Conservation (phyloP, 805 yeast genomes). For the Myxozyma neglecta region DNA sequence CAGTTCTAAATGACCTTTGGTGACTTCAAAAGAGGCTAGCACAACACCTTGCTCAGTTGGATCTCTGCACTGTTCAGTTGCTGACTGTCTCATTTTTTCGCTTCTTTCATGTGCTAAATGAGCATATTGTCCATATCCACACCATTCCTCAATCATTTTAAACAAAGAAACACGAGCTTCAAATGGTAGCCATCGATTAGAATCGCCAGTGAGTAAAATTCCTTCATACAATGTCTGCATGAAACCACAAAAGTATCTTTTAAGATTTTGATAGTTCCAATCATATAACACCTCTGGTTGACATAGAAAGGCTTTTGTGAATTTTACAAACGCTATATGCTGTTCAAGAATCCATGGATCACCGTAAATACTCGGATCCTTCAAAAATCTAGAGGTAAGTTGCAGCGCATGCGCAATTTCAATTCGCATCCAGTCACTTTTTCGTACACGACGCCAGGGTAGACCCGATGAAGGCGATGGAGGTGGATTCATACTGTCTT, state of each 20-base stretch:
- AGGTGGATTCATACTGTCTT: not conserved
- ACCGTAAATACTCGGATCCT: constrained; percentile 50
- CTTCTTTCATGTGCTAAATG: constrained; percentile 67
- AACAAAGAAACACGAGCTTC: constrained; percentile 82
- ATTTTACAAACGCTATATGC: constrained; percentile 61
- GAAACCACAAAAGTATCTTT: constrained; percentile 82
- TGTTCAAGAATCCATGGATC: constrained; percentile 72
- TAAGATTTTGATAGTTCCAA: constrained; percentile 69
- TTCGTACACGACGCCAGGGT: constrained; percentile 26
- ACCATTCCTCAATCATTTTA: constrained; percentile 87
- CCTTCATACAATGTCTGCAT: constrained; percentile 66
- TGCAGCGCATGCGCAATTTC: constrained; percentile 78
- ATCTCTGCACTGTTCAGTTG: constrained; percentile 42
- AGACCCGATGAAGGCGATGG: constrained; percentile 13
- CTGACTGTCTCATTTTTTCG: constrained; percentile 50
- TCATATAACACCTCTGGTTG: constrained; percentile 58
- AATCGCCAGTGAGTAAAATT: constrained; percentile 39
- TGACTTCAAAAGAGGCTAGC: constrained; percentile 77
- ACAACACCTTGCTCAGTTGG: constrained; percentile 44
- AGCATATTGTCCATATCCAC: constrained; percentile 76
- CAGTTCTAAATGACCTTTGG: constrained; percentile 64
- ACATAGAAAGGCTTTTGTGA: constrained; percentile 60
- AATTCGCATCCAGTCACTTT: constrained; percentile 51
- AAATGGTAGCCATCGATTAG: constrained; percentile 70
- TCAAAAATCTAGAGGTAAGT: constrained; percentile 64